Percentiles rank a stretch among this genome's conserved stretches.
phyloP scores from a whole-genome alignment of 176 grass and related monocot genomes.

The Metroxylon sagu region DNA sequence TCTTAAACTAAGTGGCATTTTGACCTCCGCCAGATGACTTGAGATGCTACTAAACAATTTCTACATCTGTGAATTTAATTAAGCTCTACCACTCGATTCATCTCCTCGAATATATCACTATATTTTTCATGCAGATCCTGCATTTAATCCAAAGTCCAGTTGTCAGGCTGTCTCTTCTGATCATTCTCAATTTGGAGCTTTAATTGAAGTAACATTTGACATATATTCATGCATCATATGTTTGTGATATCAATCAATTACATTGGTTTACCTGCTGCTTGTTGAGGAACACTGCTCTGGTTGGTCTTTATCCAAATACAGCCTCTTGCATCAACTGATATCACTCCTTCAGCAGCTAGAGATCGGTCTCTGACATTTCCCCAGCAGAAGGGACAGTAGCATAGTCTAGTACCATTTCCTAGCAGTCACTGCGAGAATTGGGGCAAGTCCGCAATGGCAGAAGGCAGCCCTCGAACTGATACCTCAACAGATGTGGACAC shows the following conservation, averaged over 20 bases:
- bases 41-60: no score
- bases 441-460: slow-evolving; percentile 59
- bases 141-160: background rate
- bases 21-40: no score
- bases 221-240: background rate
- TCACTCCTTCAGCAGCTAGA: slow-evolving; percentile 2
- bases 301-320: background rate
- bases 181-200: background rate
- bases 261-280: background rate
- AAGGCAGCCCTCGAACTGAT: slow-evolving; percentile 82
- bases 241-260: background rate
- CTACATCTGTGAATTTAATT: no score
- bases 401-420: slow-evolving; percentile 25
- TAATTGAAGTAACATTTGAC: background rate
- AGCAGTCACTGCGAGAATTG: slow-evolving; percentile 12
- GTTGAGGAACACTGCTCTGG: background rate
- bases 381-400: slow-evolving; percentile 25
- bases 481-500: slow-evolving; percentile 84
- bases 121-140: background rate
- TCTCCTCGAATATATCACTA: no score
- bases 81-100: no score
- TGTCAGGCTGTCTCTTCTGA: background rate
- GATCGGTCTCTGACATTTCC: background rate
- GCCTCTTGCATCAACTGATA: background rate
- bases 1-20: no score